Conservation (phyloP, 116 monocot genomes). For the Posidonia oceanica region DNA sequence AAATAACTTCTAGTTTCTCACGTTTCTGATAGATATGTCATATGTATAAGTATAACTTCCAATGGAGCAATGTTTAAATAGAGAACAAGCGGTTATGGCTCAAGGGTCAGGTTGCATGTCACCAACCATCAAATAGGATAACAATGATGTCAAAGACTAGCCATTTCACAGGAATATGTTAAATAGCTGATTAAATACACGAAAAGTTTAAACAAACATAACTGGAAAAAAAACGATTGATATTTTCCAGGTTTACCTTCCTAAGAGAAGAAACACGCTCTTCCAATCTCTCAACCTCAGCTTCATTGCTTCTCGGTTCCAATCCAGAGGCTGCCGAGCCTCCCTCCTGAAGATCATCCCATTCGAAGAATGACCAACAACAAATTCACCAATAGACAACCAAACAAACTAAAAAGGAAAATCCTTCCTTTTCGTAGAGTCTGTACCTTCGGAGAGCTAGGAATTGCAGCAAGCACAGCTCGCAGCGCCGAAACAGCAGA, state of each 20-base stretch:
- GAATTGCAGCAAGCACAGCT: constrained; percentile 43
- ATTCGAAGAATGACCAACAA: neutral
- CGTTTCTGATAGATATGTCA: no score
- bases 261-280: constrained; percentile 39
- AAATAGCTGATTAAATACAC: no score
- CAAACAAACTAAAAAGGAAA: neutral
- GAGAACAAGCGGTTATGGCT: no score
- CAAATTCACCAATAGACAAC: neutral
- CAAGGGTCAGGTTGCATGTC: no score
- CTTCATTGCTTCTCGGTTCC: constrained; percentile 28
- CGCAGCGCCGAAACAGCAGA: constrained; percentile 62
- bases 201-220: no score
- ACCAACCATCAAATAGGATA: no score
- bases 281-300: constrained; percentile 65
- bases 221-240: no score
- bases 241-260: constrained; percentile 29
- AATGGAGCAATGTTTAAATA: no score
- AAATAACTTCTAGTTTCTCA: no score
- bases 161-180: no score
- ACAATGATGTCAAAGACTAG: no score
- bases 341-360: constrained; percentile 24
- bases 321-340: neutral
- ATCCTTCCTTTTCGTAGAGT: neutral
- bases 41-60: no score
- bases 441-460: constrained; percentile 41